Evolutionary conservation across 768 basidiomycete genomes (phyloP).

Genomic region (Exidia glandulosa): DNA sequence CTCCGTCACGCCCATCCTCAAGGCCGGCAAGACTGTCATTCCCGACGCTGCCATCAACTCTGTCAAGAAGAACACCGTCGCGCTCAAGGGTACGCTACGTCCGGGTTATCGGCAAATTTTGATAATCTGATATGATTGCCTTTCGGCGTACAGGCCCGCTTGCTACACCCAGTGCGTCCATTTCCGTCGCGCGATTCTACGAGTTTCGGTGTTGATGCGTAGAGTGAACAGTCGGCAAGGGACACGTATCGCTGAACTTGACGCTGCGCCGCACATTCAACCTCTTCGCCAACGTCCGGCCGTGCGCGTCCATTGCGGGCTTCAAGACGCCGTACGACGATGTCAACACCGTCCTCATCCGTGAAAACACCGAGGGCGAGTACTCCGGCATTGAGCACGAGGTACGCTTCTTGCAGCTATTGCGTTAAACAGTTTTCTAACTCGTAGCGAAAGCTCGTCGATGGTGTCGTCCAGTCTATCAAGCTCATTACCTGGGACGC

Average conservation of each 20-base stretch:
- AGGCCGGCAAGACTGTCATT: slow-evolving; percentile 94
- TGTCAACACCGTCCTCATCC: slow-evolving; percentile 95
- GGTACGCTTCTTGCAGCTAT: slow-evolving; percentile 36
- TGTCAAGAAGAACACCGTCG: slow-evolving; percentile 95
- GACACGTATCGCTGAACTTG: slow-evolving; percentile 95
- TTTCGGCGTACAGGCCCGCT: slow-evolving; percentile 59
- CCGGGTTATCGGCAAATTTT: not conserved
- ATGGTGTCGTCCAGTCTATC: slow-evolving; percentile 98
- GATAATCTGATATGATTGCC: slow-evolving; percentile 1
- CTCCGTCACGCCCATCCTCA: slow-evolving; percentile 86
- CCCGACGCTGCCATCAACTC: slow-evolving; percentile 84
- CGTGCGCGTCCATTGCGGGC: slow-evolving; percentile 89
- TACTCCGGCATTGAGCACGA: slow-evolving; percentile 99
- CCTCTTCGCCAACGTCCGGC: slow-evolving; percentile 96
- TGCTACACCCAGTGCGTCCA: slow-evolving; percentile 83
- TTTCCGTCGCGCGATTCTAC: not conserved
- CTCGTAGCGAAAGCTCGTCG: slow-evolving; percentile 58
- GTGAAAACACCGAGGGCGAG: slow-evolving; percentile 99
- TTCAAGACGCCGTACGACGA: slow-evolving; percentile 98
- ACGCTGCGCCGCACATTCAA: slow-evolving; percentile 96
- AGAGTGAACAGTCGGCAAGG: slow-evolving; percentile 72
- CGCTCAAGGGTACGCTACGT: slow-evolving; percentile 69
- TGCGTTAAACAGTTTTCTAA: slow-evolving; percentile 2
- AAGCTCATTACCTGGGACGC: slow-evolving; percentile 99
- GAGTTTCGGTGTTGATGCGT: not conserved